Evolutionary conservation across 176 grass and related monocot genomes (phyloP), one percentile per base, ranked within the genome.

Genomic region (Aegilops longissima): DNA sequence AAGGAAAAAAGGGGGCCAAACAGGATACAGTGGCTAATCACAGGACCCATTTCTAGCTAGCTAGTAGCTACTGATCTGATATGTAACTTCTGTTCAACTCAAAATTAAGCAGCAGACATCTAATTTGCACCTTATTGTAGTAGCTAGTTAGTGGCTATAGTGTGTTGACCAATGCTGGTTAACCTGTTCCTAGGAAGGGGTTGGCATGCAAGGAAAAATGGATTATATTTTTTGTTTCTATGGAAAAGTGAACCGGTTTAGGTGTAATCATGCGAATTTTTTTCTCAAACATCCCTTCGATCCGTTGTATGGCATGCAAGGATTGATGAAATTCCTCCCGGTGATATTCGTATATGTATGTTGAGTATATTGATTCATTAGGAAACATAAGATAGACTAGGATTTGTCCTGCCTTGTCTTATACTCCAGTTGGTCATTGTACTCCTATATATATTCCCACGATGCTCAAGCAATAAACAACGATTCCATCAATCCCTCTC

Each of bases 31-130:
- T 84, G 71, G 58, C 58, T 76, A 84, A 76, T 76, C 71, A 61
- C 27, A 82, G 59, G 61, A 40, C 31, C 31, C 31, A 33, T 33
- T 2, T 84, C 56, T 49, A 62, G 36, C 23, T 51, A 14, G 47
- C 47, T 51, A 51, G 47, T 51, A 1, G 47, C 47, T 73, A 84
- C n/a, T 76, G 24, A 77, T 61, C 35, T 69, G 9, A 21, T 8
- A 62, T 88, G 13, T 52, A 64, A 64, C 42, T 89, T 56, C 21
- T 20, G 6, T 52, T 88, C 54, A 79, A 79, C 75, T 84, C 81
- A 71, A 33, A 21, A 70, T 70, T 62, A 76, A 77, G n/a, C 78
- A 81, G 73, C 27, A 54, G 6, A 39, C 44, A 76, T 14, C 42
- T 66, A 54, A 81, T 38, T 33, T 30, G 23, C 34, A 25, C 70